phyloP scores from a whole-genome alignment of 1,284 basidiomycete species.

The Ganoderma multipileum region DNA sequence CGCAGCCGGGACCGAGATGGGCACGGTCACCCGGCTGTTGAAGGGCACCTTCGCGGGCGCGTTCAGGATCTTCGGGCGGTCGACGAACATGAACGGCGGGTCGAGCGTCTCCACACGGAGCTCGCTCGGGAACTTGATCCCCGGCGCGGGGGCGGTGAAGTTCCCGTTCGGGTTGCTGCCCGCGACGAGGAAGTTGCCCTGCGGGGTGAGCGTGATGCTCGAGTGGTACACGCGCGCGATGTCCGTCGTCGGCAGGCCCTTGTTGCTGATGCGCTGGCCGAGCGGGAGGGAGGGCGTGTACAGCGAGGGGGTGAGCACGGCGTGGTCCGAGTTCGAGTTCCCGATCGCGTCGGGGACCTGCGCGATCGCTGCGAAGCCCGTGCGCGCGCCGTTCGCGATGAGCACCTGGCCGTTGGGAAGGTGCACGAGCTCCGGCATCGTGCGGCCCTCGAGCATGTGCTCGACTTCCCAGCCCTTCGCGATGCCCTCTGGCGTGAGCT shows the following conservation, averaged over 20 bases:
- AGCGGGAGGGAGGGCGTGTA: constrained; percentile 52
- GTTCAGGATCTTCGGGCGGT: constrained; percentile 44
- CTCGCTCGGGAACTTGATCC: constrained; percentile 40
- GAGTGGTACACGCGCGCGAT: constrained; percentile 55
- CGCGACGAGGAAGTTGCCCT: constrained; percentile 52
- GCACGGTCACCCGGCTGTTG: constrained; percentile 45
- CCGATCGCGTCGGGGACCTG: constrained; percentile 35
- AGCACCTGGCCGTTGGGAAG: constrained; percentile 60
- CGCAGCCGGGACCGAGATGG: constrained; percentile 38
- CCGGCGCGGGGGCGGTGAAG: constrained; percentile 11
- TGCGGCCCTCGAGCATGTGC: constrained; percentile 38
- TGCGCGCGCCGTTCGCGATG: constrained; percentile 54
- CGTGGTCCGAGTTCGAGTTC: constrained; percentile 54
- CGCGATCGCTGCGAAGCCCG: constrained; percentile 55
- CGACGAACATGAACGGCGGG: constrained; percentile 49
- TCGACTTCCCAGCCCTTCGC: constrained; percentile 33
- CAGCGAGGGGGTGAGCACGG: constrained; percentile 51
- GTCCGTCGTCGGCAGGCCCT: constrained; percentile 51
- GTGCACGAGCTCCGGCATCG: constrained; percentile 57
- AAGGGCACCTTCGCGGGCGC: constrained; percentile 48
- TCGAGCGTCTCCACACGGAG: constrained; percentile 50
- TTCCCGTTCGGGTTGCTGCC: constrained; percentile 57
- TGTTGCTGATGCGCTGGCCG: constrained; percentile 53
- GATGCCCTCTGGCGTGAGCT: constrained; percentile 29
- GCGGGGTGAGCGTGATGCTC: constrained; percentile 45